A percentile compares a stretch with the other conserved stretches of the same genome.
phyloP scores from a whole-genome alignment of 2,329 filamentous ascomycete genomes.

The Paraconiothyrium brasiliense region DNA sequence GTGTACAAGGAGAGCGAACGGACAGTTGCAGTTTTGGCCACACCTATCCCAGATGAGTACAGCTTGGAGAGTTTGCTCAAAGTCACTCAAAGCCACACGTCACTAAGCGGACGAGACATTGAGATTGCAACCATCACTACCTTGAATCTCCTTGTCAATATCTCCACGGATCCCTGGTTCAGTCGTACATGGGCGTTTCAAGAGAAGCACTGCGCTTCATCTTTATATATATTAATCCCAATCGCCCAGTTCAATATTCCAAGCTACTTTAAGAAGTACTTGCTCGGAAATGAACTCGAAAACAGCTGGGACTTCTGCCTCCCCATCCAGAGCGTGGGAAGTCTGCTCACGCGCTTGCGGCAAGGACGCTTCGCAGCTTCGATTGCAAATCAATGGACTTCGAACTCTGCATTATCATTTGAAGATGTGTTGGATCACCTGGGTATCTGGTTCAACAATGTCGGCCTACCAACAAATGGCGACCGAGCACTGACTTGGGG shows the following conservation, averaged over 20 bases:
- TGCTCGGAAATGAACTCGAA: background rate
- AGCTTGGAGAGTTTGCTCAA: background rate
- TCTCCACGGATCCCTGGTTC: background rate
- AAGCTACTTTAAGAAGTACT: background rate
- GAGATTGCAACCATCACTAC: background rate
- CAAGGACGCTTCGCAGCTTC: background rate
- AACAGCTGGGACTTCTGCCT: background rate
- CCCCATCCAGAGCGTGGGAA: background rate
- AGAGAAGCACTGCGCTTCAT: background rate
- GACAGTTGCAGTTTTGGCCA: slow-evolving; percentile 1
- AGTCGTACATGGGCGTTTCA: slow-evolving; percentile 8
- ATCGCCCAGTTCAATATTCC: background rate
- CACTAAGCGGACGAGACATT: background rate
- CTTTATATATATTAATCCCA: background rate
- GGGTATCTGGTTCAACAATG: background rate
- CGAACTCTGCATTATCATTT: background rate
- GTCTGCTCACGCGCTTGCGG: background rate
- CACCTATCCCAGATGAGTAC: background rate
- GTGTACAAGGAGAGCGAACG: background rate
- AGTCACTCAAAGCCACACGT: no score
- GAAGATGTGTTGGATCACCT: background rate
- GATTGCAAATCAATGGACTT: background rate
- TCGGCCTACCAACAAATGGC: background rate
- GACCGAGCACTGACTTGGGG: background rate
- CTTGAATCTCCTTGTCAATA: background rate